A percentile compares a stretch with the other conserved stretches of the same genome.
Conservation (phyloP, 441 rosid species). For the Croton laevigatus region DNA sequence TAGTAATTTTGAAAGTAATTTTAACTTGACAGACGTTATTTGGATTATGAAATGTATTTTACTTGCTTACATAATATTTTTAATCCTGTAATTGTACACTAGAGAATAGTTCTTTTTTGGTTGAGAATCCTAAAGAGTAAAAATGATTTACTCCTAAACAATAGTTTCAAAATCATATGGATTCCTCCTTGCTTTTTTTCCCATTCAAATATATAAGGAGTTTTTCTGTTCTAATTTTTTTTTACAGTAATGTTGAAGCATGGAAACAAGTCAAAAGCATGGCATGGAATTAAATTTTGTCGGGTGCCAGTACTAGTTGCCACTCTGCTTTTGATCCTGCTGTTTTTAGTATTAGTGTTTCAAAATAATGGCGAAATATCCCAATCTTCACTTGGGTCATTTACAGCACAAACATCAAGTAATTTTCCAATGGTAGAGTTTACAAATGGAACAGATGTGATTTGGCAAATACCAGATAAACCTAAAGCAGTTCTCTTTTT, state of each 20-base stretch:
- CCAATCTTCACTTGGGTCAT: slow-evolving; percentile 16
- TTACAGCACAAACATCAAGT: slow-evolving; percentile 32
- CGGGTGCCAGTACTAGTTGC: slow-evolving; percentile 25
- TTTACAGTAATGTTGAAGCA: slow-evolving; percentile 60
- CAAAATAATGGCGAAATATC: slow-evolving; percentile 29
- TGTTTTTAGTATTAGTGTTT: slow-evolving; percentile 34
- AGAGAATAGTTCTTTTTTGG: not conserved
- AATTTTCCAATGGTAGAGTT: slow-evolving; percentile 50
- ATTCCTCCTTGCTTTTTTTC: not conserved
- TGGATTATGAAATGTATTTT: not conserved
- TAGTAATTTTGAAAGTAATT: not conserved
- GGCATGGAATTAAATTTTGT: slow-evolving; percentile 34
- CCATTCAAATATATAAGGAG: not conserved
- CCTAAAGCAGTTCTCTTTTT: slow-evolving; percentile 83
- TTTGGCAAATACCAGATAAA: slow-evolving; percentile 77
- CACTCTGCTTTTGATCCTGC: slow-evolving; percentile 32
- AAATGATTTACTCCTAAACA: not conserved
- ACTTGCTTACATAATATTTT: not conserved
- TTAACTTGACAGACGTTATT: not conserved
- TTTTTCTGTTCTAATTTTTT: not conserved
- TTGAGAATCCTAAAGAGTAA: not conserved
- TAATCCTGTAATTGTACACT: not conserved
- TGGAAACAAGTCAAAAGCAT: slow-evolving; percentile 37
- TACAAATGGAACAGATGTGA: slow-evolving; percentile 65
- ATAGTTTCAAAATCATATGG: not conserved